Conservation (phyloP, 495 filamentous ascomycete genomes). For the Parachaetomium inaequale region DNA sequence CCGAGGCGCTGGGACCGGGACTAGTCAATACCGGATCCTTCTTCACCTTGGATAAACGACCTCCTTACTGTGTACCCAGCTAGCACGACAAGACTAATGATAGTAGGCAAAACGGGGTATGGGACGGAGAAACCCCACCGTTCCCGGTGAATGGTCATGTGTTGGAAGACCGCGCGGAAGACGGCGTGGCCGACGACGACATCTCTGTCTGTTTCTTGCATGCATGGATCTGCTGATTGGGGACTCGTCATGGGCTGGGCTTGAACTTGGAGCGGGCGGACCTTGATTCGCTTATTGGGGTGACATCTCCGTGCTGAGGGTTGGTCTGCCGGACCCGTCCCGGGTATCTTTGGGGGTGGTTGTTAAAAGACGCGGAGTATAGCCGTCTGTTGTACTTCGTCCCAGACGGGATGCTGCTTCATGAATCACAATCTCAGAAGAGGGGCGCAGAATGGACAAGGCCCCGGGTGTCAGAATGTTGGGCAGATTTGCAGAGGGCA, state of each 20-base stretch:
- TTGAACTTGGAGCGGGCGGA: neutral
- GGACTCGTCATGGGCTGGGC: neutral
- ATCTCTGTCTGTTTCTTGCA: too few species aligned
- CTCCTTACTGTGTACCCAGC: neutral
- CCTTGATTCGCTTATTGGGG: too few species aligned
- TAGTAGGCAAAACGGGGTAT: neutral
- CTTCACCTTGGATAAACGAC: slow-evolving; percentile 9
- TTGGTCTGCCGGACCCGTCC: neutral
- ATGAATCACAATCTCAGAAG: too few species aligned
- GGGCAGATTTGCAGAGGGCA: neutral
- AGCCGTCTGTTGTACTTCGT: too few species aligned
- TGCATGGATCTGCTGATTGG: too few species aligned
- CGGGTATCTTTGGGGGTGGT: neutral
- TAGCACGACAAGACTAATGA: neutral
- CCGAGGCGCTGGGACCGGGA: neutral
- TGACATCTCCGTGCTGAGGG: too few species aligned
- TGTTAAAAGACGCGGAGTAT: too few species aligned
- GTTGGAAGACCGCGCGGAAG: neutral
- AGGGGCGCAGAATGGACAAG: too few species aligned
- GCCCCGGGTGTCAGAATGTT: neutral
- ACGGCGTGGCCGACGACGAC: too few species aligned
- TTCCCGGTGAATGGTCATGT: neutral
- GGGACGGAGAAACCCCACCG: slow-evolving; percentile 3
- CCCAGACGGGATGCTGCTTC: neutral
- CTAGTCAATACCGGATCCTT: neutral